phyloP scores from a whole-genome alignment of 2,329 filamentous ascomycete species.

The Colletotrichum sp. region DNA sequence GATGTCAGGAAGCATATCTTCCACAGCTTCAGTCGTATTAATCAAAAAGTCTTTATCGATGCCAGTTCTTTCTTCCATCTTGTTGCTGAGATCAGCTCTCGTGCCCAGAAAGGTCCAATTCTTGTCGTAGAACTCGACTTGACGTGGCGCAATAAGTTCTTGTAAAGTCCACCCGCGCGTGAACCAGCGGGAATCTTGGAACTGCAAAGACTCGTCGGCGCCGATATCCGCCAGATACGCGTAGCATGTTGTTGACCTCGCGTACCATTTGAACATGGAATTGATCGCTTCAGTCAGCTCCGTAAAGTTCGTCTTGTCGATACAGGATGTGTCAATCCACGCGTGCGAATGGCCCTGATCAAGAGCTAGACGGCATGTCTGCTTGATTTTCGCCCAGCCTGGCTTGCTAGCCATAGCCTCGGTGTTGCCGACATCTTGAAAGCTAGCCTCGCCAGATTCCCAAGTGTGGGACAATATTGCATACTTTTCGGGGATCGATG shows the following conservation, averaged over 20 bases:
- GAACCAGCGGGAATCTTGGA: not conserved
- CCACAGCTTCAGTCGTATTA: accelerated
- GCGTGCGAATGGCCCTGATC: not conserved
- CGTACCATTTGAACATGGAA: not conserved
- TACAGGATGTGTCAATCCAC: not conserved
- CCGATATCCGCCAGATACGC: not conserved
- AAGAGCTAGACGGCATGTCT: not conserved
- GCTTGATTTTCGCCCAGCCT: not conserved
- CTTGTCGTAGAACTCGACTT: not conserved
- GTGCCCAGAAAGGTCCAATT: not conserved
- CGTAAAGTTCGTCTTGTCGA: not conserved
- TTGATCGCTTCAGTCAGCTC: not conserved
- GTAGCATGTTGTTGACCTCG: not conserved
- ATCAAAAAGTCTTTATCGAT: not conserved
- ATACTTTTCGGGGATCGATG: not conserved
- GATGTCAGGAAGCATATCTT: not conserved
- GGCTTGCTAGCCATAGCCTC: not conserved
- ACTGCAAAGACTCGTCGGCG: too few species aligned
- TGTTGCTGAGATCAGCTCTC: not conserved
- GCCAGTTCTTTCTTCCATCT: not conserved
- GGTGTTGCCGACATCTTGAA: not conserved
- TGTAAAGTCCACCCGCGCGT: not conserved
- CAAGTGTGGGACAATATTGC: not conserved
- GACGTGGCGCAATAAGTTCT: not conserved
- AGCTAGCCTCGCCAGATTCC: not conserved